A percentile compares a stretch with the other conserved stretches of the same genome.
Evolutionary conservation across 129 eudicot genomes (phyloP).

Genomic region (Tagetes patula): DNA sequence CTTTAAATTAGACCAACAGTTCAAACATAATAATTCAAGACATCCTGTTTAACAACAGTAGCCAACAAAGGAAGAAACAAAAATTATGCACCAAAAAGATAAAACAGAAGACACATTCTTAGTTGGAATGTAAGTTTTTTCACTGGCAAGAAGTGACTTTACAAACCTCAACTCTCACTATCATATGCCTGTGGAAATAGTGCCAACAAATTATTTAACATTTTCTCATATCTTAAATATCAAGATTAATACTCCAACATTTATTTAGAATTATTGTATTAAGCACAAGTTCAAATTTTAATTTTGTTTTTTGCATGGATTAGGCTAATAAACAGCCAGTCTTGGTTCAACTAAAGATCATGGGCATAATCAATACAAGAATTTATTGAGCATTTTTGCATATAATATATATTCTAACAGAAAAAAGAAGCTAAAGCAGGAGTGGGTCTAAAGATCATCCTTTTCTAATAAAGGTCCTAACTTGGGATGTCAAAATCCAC

Average conservation of each 20-base stretch:
- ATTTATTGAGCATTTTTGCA: conserved; percentile 1
- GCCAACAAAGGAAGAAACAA: conserved; percentile 31
- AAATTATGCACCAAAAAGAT: conserved; percentile 38
- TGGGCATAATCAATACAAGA: conserved; percentile 15
- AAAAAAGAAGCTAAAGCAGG: conserved; percentile 22
- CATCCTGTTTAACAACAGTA: conserved; percentile 17
- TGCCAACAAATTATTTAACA: conserved; percentile 23
- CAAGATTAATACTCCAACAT: background rate
- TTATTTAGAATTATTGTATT: background rate
- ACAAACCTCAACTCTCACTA: conserved; percentile 42
- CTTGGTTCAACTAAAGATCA: conserved; percentile 6
- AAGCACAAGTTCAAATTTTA: background rate
- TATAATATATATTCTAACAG: background rate
- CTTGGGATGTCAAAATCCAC: conserved; percentile 13
- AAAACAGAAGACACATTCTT: conserved; percentile 25
- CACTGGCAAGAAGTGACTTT: conserved; percentile 44
- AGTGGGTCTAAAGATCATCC: conserved; percentile 9
- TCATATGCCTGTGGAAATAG: conserved; percentile 36
- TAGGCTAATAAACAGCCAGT: background rate
- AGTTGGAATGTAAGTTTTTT: conserved; percentile 31
- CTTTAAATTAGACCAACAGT: conserved; percentile 9
- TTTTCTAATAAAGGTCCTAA: background rate
- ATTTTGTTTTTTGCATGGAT: conserved; percentile 8
- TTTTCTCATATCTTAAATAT: conserved; percentile 8
- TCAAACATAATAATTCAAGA: conserved; percentile 12